Evolutionary conservation across 768 basidiomycete species (phyloP), one percentile per base, ranked within the genome.

Genomic region (Rhizopogon sp.): DNA sequence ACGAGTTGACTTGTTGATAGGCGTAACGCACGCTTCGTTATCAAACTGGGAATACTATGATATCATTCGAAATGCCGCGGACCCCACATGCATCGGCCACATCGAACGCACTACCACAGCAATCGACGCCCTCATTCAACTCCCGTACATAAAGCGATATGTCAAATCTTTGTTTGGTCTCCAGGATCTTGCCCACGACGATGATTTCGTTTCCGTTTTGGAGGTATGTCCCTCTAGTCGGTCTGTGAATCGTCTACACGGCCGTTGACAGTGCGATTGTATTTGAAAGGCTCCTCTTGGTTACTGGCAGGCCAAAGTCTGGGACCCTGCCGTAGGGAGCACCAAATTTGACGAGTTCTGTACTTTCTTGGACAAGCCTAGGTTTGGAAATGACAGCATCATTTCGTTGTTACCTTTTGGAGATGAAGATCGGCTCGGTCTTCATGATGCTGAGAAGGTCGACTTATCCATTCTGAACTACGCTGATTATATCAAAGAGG

Each of bases 31-130:
- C 62, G 93, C 95, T 2, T 68, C 81, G 7, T 70, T 94, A 35
- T 74, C 82, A 58, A 90, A 88, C 62, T 93, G 92, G 84, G 83
- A 96, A 69, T 97, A 95, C 70, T 86, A 85, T 78, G 90, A 93
- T 40, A 78, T 95, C 62, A 88, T 90, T 59, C 80, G 88, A 50
- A 75, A 72, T 13, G 84, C 80, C 25, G 87, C 88, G 3, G 82
- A 89, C 60, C 76, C 79, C 0, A 74, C 69, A 39, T 92, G 88
- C 66, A 79, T 83, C 5, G 61, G 64, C 8, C 80, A 82, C 59
- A 72, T 90, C 33, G 77, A 82, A 61, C 77, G 77, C 29, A 67
- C 84, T 6, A 78, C 90, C 55, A 56, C 70, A 31, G 74, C 77
- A 5, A 79, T 94, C 56, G 91, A 94, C 62, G 49, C 65, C 14